These are phyloP conservation scores for Elaeis guineensis DNA, from an alignment of 176 grass and related monocot genomes.

Conservation along the genomic window DNA sequence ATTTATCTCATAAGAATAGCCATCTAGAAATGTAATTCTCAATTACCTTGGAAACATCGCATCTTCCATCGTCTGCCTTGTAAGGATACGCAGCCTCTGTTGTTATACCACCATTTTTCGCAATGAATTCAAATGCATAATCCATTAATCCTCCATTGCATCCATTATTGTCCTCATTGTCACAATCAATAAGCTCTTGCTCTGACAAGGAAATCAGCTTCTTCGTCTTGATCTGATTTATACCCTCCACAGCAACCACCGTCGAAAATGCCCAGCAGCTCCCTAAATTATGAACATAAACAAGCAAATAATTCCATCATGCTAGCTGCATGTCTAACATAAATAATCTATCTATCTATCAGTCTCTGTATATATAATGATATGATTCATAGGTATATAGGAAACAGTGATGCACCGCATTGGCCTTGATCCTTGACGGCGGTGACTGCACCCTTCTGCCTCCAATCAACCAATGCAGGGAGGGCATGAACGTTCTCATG, in stretches of 20 bases:
- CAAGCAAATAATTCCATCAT: too few species aligned
- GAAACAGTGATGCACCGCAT: constrained; percentile 28
- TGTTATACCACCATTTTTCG: not conserved
- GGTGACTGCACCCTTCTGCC: constrained; percentile 42
- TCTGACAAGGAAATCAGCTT: constrained; percentile 2
- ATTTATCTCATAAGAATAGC: too few species aligned
- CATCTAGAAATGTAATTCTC: not conserved
- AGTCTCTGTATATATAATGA: too few species aligned
- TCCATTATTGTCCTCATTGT: not conserved
- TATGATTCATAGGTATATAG: too few species aligned
- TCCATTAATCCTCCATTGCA: constrained; percentile 6
- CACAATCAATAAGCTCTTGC: constrained; percentile 10
- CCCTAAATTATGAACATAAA: not conserved
- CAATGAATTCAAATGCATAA: constrained; percentile 1
- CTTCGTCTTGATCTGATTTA: constrained; percentile 4
- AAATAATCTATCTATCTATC: too few species aligned
- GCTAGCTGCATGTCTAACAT: too few species aligned
- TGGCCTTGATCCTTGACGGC: constrained; percentile 59
- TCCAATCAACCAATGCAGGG: constrained; percentile 52
- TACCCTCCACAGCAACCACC: constrained; percentile 2
- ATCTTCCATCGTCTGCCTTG: not conserved
- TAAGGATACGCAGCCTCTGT: not conserved
- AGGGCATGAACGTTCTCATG: constrained; percentile 23
- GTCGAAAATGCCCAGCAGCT: constrained; percentile 11
- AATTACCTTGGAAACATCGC: not conserved